Conservation (phyloP, 2,329 filamentous ascomycete genomes). For the Lasiodiplodia hormozganensis region DNA sequence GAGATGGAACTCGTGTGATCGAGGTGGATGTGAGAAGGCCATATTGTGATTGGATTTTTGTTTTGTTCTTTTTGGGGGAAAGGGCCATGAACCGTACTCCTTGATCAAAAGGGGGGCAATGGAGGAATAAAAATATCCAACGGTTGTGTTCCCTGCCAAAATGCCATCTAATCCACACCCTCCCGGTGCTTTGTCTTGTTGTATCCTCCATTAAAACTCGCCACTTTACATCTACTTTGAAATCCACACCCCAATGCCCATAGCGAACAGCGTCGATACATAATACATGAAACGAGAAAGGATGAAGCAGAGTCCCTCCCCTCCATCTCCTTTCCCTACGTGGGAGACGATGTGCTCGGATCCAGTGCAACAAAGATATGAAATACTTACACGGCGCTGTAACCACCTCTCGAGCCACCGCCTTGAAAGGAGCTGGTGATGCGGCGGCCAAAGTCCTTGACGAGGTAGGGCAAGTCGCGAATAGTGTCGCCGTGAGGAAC, state of each 20-base stretch:
- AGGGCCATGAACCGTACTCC: neutral
- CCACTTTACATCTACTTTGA: neutral
- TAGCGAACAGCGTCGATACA: neutral
- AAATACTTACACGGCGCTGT: conserved; percentile 79
- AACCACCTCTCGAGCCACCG: conserved; percentile 83
- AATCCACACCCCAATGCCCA: neutral
- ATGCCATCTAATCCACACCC: no score
- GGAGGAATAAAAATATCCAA: neutral
- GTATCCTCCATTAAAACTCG: neutral
- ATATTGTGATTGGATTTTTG: neutral
- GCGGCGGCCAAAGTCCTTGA: conserved; percentile 85
- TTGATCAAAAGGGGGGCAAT: no score
- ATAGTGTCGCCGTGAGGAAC: conserved; percentile 92
- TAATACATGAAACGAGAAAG: neutral
- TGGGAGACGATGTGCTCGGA: neutral
- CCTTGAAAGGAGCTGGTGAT: conserved; percentile 86
- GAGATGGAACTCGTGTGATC: neutral
- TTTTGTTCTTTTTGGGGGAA: neutral
- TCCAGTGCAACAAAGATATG: neutral
- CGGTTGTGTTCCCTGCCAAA: no score
- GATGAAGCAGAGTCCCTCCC: neutral
- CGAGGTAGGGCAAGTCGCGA: conserved; percentile 87
- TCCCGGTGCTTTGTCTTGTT: neutral
- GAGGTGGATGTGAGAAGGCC: neutral
- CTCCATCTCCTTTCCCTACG: neutral